Conservation (phyloP, 495 filamentous ascomycete species). For the Annulohypoxylon bovei region DNA sequence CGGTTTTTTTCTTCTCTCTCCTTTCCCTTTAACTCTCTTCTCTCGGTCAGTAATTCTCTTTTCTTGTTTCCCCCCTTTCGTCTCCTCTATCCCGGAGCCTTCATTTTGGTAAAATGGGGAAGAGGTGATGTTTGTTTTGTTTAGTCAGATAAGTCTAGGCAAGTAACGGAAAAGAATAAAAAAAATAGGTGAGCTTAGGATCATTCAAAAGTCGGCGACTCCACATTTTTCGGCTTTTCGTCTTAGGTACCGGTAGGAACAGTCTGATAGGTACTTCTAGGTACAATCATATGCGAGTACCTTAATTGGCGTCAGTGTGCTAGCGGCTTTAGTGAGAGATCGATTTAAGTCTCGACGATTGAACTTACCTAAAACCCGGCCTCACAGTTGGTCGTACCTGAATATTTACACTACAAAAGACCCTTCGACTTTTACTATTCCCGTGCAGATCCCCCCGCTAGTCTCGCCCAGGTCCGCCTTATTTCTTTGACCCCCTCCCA, state of each 20-base stretch:
- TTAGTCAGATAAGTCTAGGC: constrained; percentile 18
- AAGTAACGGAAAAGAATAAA: constrained; percentile 24
- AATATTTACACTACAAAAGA: constrained; percentile 19
- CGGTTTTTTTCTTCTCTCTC: background rate
- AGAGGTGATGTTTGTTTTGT: constrained; percentile 8
- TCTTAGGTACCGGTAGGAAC: background rate
- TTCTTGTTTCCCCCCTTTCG: background rate
- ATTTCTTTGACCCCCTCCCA: background rate
- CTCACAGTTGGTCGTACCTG: constrained; percentile 10
- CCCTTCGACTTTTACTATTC: constrained; percentile 25
- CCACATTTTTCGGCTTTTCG: constrained; percentile 16
- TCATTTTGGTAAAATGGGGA: constrained; percentile 13
- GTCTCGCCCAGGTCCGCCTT: too few relatives aligned
- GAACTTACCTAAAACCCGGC: background rate
- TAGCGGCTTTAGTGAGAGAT: constrained; percentile 18
- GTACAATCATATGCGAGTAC: constrained; percentile 23
- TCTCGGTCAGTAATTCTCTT: background rate
- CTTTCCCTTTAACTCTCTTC: background rate
- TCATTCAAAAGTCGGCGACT: constrained; percentile 16
- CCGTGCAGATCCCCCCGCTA: constrained; percentile 39
- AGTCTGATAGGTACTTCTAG: background rate
- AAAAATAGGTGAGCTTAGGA: constrained; percentile 21
- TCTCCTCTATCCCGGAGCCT: constrained; percentile 6
- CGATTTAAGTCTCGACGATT: too few relatives aligned
- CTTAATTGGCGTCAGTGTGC: constrained; percentile 1